Conservation (phyloP, 176 grass and related monocot genomes). For the Oryza nivara region DNA sequence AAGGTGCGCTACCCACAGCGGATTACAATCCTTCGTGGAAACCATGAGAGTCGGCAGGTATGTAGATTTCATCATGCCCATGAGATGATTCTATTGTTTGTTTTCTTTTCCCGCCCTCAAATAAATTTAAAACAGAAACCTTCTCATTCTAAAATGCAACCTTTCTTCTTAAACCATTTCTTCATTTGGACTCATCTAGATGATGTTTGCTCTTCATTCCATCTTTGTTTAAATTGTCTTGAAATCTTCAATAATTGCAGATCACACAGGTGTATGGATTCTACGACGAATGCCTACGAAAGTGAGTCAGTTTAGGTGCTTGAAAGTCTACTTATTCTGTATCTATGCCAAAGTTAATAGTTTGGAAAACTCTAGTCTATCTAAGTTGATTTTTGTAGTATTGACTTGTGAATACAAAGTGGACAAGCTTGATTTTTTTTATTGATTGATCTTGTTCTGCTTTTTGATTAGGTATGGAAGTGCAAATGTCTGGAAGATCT, state of each 20-base stretch:
- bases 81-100: neutral
- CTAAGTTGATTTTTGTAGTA: conserved; percentile 6
- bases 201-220: neutral
- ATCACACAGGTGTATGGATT: conserved; percentile 96
- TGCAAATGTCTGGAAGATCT: conserved; percentile 89
- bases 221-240: conserved; percentile 11
- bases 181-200: neutral
- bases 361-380: too few relatives aligned
- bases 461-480: conserved; percentile 69
- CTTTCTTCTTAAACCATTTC: neutral
- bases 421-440: neutral
- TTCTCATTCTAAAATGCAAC: neutral
- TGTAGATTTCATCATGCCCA: neutral
- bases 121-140: neutral
- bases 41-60: conserved; percentile 89
- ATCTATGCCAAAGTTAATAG: too few relatives aligned
- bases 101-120: neutral
- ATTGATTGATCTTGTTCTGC: conserved; percentile 11
- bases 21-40: conserved; percentile 89
- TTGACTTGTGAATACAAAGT: neutral
- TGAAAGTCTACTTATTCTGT: too few relatives aligned
- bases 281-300: conserved; percentile 90
- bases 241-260: conserved; percentile 50
- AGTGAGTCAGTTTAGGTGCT: conserved; percentile 50
- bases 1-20: conserved; percentile 87